Evolutionary conservation across 805 yeast genomes (phyloP).

Genomic region (Hyphopichia homilentoma): DNA sequence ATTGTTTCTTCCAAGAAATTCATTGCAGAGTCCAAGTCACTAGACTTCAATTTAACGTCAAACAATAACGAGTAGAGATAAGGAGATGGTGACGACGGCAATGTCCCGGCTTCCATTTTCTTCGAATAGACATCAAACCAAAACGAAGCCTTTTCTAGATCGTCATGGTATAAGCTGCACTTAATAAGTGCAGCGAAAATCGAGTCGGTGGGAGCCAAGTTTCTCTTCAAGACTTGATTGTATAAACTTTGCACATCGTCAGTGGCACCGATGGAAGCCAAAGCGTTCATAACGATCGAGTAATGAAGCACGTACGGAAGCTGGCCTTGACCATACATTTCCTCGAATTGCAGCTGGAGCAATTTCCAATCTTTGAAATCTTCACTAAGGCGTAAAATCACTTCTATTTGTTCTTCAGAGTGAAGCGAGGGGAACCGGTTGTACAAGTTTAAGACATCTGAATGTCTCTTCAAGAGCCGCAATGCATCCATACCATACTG

Average conservation of each 20-base stretch:
- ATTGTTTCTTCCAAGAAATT: conserved; percentile 19
- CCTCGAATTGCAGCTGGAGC: conserved; percentile 55
- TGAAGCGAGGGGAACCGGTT: conserved; percentile 38
- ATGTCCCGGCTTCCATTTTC: conserved; percentile 13
- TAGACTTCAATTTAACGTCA: conserved; percentile 18
- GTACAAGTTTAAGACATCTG: conserved; percentile 26
- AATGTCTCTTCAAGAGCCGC: conserved; percentile 15
- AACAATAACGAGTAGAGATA: conserved; percentile 27
- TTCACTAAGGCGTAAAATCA: conserved; percentile 46
- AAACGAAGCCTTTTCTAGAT: conserved; percentile 28
- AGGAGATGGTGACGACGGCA: conserved; percentile 15
- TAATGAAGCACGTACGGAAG: conserved; percentile 56
- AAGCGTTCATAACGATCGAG: conserved; percentile 55
- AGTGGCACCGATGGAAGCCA: conserved; percentile 48
- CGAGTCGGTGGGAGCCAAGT: conserved; percentile 43
- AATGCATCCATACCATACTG: conserved; percentile 28
- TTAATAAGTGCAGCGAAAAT: conserved; percentile 45
- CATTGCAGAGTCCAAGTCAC: conserved; percentile 25
- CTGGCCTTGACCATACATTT: conserved; percentile 49
- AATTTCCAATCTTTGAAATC: conserved; percentile 47
- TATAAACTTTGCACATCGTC: conserved; percentile 49
- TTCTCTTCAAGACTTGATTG: conserved; percentile 41
- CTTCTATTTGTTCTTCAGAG: conserved; percentile 44
- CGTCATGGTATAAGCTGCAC: conserved; percentile 33
- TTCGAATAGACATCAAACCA: conserved; percentile 21